These are phyloP conservation scores for Pyrenophora tritici-repentis DNA, from an alignment of 2,329 filamentous ascomycete genomes.

Conservation along the genomic window DNA sequence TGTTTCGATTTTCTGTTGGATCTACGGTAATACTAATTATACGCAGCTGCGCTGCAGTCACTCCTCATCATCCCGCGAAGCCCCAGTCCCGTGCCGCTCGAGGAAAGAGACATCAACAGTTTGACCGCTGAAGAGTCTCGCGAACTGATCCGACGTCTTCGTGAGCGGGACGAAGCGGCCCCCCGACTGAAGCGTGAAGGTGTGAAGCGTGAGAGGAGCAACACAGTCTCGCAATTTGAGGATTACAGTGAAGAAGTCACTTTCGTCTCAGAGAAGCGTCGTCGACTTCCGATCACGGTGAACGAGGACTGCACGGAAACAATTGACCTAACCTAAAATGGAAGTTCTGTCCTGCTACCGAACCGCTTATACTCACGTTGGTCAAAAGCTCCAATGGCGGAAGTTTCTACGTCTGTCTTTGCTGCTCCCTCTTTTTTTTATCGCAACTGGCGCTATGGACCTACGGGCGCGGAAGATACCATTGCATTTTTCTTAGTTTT, in stretches of 20 bases:
- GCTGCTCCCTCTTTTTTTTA: too few species aligned
- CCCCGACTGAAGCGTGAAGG: slow-evolving; percentile 12
- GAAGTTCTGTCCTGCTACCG: neutral
- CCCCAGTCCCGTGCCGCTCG: slow-evolving; percentile 29
- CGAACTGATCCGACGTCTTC: slow-evolving; percentile 22
- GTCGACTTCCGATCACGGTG: neutral
- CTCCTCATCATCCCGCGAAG: slow-evolving; percentile 40
- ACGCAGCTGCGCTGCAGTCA: slow-evolving; percentile 33
- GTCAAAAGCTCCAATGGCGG: too few species aligned
- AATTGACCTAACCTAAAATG: slow-evolving; percentile 25
- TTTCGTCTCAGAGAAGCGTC: slow-evolving; percentile 19
- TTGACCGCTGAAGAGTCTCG: slow-evolving; percentile 22
- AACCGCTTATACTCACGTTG: neutral
- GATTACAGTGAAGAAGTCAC: slow-evolving; percentile 12
- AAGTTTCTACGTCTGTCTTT: too few species aligned
- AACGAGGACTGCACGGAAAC: slow-evolving; percentile 22
- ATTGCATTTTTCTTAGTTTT: too few species aligned
- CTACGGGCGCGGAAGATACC: too few species aligned
- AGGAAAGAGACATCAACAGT: slow-evolving; percentile 18
- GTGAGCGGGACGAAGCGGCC: slow-evolving; percentile 5
- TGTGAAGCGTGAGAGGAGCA: slow-evolving; percentile 15
- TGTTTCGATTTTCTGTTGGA: too few species aligned
- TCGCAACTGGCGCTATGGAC: too few species aligned
- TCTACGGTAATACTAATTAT: neutral
- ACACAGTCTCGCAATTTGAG: neutral